Conservation (phyloP, 148 eudicot genomes). For the Persicaria maculosa region DNA sequence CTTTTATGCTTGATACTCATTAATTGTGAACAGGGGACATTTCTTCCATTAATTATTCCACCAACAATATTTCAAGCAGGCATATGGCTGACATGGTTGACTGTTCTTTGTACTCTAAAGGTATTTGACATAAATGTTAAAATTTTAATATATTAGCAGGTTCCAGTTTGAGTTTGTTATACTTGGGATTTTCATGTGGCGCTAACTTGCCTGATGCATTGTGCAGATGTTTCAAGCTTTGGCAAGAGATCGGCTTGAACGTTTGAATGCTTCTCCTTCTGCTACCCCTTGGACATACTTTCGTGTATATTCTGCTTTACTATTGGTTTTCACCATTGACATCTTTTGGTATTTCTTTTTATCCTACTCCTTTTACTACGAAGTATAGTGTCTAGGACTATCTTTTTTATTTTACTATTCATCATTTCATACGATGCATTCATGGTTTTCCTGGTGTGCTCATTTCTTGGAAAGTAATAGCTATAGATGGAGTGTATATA, state of each 20-base stretch:
- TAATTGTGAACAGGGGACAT: slow-evolving; percentile 53
- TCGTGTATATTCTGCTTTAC: slow-evolving; percentile 86
- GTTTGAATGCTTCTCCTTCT: slow-evolving; percentile 97
- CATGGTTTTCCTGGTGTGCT: neutral
- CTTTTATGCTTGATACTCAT: neutral
- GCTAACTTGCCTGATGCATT: slow-evolving; percentile 15
- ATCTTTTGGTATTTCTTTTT: slow-evolving; percentile 58
- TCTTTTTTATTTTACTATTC: neutral
- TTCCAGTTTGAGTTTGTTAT: neutral
- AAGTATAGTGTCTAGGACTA: neutral
- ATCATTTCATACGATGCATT: neutral
- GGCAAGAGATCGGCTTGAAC: slow-evolving; percentile 96
- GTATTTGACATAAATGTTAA: slow-evolving; percentile 24
- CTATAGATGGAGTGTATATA: no score
- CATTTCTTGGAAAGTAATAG: neutral
- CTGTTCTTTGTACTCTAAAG: slow-evolving; percentile 77
- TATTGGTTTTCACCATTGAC: slow-evolving; percentile 66
- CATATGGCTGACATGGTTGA: slow-evolving; percentile 83
- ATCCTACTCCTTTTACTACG: neutral
- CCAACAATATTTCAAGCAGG: slow-evolving; percentile 75
- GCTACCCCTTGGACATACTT: slow-evolving; percentile 85
- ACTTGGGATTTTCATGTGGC: slow-evolving; percentile 8
- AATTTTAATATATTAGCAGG: neutral
- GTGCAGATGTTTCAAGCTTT: slow-evolving; percentile 97
- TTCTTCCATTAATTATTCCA: slow-evolving; percentile 87